Evolutionary conservation across 2,329 filamentous ascomycete species (phyloP).

Genomic region (Aspergillus felis): DNA sequence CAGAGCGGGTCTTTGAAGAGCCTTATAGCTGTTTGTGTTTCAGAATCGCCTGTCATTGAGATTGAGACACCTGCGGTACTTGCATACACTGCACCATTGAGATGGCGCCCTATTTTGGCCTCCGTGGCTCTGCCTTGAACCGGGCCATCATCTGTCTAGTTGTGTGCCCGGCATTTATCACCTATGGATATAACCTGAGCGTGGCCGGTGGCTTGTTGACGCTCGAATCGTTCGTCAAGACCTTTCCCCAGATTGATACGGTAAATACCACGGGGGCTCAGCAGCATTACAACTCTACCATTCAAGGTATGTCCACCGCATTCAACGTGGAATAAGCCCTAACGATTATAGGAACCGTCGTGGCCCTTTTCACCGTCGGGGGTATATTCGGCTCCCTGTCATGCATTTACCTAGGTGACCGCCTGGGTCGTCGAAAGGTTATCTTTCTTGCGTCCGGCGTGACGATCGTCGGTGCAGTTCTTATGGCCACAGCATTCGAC

Average conservation of each 20-base stretch:
- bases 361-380: constrained; percentile 45
- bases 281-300: constrained; percentile 38
- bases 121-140: constrained; percentile 19
- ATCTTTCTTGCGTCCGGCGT: constrained; percentile 38
- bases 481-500: constrained; percentile 43
- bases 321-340: background rate
- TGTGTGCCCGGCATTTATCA: constrained; percentile 31
- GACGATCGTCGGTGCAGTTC: constrained; percentile 42
- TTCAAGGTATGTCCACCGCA: constrained; percentile 33
- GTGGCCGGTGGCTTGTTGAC: constrained; percentile 56
- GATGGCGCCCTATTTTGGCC: constrained; percentile 18
- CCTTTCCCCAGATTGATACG: constrained; percentile 50
- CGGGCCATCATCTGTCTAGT: constrained; percentile 23
- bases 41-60: background rate
- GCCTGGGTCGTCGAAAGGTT: constrained; percentile 41
- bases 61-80: background rate
- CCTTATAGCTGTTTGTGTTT: background rate
- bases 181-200: constrained; percentile 52
- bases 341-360: constrained; percentile 28
- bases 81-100: background rate
- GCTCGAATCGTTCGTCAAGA: constrained; percentile 55
- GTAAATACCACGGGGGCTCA: constrained; percentile 36
- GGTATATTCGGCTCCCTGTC: constrained; percentile 45
- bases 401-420: constrained; percentile 45
- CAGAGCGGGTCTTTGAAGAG: background rate